Base-by-base conservation (phyloP, 2,329 filamentous ascomycete genomes). In the Colletotrichum lindemuthianum region DNA sequence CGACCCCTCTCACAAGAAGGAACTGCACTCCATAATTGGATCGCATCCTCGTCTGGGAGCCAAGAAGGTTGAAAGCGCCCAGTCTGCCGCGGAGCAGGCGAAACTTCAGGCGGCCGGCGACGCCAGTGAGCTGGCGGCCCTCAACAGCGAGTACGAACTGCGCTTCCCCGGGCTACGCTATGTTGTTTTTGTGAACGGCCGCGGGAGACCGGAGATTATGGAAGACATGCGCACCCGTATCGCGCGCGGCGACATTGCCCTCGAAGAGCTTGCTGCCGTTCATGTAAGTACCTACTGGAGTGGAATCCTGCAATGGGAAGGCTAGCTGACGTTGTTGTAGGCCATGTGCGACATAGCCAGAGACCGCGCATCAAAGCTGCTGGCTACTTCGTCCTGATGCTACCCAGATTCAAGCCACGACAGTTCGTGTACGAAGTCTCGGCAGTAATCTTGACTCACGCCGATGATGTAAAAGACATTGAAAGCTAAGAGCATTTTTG, bases 291-390 rank as follows among this genome's bases (percentile, higher is more conserved):
- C 24, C 24, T 24, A 24, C 24, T 24, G 5, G 8, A 40, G 6
- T 34, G 24, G 10, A 16, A 8, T 8, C 34, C 24, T 6, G 13
- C 6, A 3, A 32, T 16, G 33, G 15, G 7, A 5, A 12, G 12
- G 41, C 6, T 10, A 24, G 43, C 53, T 66, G 45, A 63, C 24
- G 24, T 2, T 7, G 6, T 2, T 12, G 9, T 60, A 93, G 90
- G 93, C 94, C 44, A 97, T 97, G 92, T 93, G 92, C 72, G 91
- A 93, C 71, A 97, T 97, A 73, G 94, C 94, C 36, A 86, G 87
- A 55, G 92, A 97, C 72, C 86, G 94, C 52, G 92, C 90, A 1
- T 75, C 77, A 37, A 96, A 93, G 76, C 75, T 92, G 43, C 73
- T 67, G 41, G 24, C 43, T 12, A 16, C 32, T 40, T 43, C 58